Evolutionary conservation across 495 filamentous ascomycete genomes (phyloP).

Genomic region (Aspergillus haitiensis): DNA sequence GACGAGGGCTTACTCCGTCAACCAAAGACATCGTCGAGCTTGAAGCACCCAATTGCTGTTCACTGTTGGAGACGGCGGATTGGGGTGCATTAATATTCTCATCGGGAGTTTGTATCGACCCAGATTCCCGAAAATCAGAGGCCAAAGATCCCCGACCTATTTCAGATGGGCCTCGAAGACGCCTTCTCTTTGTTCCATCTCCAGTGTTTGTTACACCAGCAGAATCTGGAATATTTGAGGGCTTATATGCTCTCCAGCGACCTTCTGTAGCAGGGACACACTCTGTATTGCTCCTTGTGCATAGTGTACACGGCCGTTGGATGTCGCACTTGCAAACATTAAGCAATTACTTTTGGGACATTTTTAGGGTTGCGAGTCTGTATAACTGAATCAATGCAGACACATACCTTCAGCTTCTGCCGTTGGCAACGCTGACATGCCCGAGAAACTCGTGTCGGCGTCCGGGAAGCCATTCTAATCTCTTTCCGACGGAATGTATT

Average conservation of each 20-base stretch:
- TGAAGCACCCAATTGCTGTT: conserved; percentile 13
- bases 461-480: too few relatives aligned
- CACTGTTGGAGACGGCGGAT: background rate
- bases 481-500: too few relatives aligned
- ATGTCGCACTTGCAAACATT: conserved; percentile 17
- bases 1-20: conserved; percentile 22
- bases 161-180: too few relatives aligned
- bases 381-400: background rate
- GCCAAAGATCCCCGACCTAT: background rate
- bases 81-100: background rate
- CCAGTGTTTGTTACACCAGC: background rate
- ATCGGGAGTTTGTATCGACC: background rate
- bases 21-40: conserved; percentile 36
- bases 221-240: background rate
- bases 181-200: background rate
- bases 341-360: background rate
- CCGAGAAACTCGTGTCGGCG: conserved; percentile 7
- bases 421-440: conserved; percentile 20
- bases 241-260: conserved; percentile 39
- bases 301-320: conserved; percentile 20
- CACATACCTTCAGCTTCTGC: conserved; percentile 18
- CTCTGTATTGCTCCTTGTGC: conserved; percentile 7
- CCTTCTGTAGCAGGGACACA: conserved; percentile 2
- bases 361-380: too few relatives aligned
- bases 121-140: background rate